Conservation (phyloP, 768 basidiomycete genomes). For the Crassisporium funariophilum region DNA sequence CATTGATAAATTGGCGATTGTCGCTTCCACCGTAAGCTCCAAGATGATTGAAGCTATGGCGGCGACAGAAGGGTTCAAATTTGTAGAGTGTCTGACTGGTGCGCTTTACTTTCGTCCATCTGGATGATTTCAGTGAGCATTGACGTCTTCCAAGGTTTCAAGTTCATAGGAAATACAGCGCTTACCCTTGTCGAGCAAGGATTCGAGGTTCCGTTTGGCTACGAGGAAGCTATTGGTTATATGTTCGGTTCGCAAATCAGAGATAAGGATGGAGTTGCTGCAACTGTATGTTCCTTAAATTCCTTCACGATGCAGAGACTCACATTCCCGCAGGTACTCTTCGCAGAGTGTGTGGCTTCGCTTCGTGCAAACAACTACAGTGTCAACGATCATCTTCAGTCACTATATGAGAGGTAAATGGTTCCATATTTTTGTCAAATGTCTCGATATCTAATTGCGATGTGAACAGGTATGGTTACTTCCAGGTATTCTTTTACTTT, state of each 20-base stretch:
- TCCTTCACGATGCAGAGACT: background rate
- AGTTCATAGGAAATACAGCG: constrained; percentile 87
- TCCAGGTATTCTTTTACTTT: constrained; percentile 51
- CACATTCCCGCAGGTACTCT: constrained; percentile 49
- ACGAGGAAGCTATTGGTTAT: constrained; percentile 92
- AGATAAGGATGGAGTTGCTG: constrained; percentile 89
- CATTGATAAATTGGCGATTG: constrained; percentile 72
- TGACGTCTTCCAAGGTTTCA: constrained; percentile 61
- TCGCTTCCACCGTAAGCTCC: constrained; percentile 88
- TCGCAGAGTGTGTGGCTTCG: constrained; percentile 64
- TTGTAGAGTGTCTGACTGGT: constrained; percentile 87
- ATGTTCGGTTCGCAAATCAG: constrained; percentile 81
- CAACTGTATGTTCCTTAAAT: constrained; percentile 51
- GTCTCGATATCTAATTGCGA: constrained; percentile 1
- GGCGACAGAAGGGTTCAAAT: constrained; percentile 73
- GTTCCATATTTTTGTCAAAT: background rate
- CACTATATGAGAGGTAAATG: constrained; percentile 58
- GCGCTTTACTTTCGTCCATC: constrained; percentile 4
- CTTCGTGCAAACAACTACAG: constrained; percentile 55
- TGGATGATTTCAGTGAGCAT: constrained; percentile 14
- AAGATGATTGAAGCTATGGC: constrained; percentile 88
- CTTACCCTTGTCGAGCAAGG: constrained; percentile 64
- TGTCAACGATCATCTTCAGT: constrained; percentile 58
- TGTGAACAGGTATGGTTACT: constrained; percentile 67
- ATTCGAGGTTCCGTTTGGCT: constrained; percentile 77